Base-by-base conservation (phyloP, 305 asterid genomes). In the Fraxinus baroniana region DNA sequence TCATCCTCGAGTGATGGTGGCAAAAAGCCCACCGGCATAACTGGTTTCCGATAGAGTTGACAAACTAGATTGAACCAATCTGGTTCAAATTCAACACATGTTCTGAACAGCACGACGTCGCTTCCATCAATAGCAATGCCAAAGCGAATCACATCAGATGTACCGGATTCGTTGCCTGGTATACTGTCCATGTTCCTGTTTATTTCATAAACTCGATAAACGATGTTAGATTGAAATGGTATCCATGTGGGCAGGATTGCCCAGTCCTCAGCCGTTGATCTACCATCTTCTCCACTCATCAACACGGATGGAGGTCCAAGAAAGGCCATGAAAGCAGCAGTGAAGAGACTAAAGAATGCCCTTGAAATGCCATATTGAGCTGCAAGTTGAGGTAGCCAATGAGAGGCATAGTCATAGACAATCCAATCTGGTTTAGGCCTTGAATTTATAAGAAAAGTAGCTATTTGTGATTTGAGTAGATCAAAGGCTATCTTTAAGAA, bases 361-460 rank as follows among this genome's bases (percentile, higher is more conserved):
- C 83, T 80, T 0, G 90, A 86, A 44, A 93, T 41, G 22, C 92
- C 88, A 2, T 83, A 12, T 4, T 86, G 87, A 36, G 84, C 75
- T 0, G 97, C 97, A 24, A 86, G 82, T 3, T 30, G 60, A 0
- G 97, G 97, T 26, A 95, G 68, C 98, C 98, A 95, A 26, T 92
- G 97, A 62, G 97, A 87, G 68, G 98, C 92, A 72, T 93, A 95
- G 80, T 95, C 98, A 13, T 86, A 90, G 1, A 95, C 85, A 30
- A 95, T 86, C 98, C 98, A 95, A 66, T 95, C 97, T 0, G 97
- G 95, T 80, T 83, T 94, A 4, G 94, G 93, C 12, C 8, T 71
- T 17, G 86, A 2, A 8, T 52, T 86, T 83, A 88, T 88, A 13
- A 95, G 97, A 82, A 92, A 93, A 70, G 70, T 66, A 3, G 91